Evolutionary conservation across 2,329 filamentous ascomycete genomes (phyloP).

Genomic region (Hypoxylon sp.): DNA sequence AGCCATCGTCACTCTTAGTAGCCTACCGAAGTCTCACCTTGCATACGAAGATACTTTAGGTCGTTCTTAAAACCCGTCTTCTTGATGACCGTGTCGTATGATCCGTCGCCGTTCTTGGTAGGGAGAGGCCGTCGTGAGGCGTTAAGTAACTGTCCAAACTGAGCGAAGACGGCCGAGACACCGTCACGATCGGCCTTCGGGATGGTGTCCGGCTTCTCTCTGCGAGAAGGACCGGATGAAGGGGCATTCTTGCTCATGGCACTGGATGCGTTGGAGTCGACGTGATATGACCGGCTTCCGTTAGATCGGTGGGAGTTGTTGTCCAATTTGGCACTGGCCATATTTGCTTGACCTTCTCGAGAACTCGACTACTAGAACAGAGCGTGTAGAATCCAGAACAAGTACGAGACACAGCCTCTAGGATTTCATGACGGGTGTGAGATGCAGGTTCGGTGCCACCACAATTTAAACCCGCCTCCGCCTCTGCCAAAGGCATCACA

Average conservation of each 20-base stretch:
- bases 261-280: constrained; percentile 29
- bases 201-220: constrained; percentile 31
- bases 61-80: constrained; percentile 64
- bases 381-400: not conserved
- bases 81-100: constrained; percentile 58
- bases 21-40: constrained; percentile 50
- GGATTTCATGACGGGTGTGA: not conserved
- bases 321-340: constrained; percentile 27
- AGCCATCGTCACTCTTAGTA: not conserved
- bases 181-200: constrained; percentile 46
- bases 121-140: constrained; percentile 69
- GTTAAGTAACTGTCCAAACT: constrained; percentile 48
- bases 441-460: not conserved
- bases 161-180: constrained; percentile 46
- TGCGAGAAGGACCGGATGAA: constrained; percentile 27
- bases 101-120: constrained; percentile 68
- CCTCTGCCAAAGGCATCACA: constrained; percentile 4
- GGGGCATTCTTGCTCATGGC: constrained; percentile 21
- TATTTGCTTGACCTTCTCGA: constrained; percentile 6
- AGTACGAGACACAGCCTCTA: not conserved
- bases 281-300: constrained; percentile 9
- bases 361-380: not conserved
- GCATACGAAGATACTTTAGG: constrained; percentile 60
- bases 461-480: constrained; percentile 5
- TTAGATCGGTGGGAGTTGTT: constrained; percentile 22